Evolutionary conservation across 192 early-diverging fungal genomes (phyloP), one percentile per base, ranked within the genome.

Genomic region (Podila horticola): DNA sequence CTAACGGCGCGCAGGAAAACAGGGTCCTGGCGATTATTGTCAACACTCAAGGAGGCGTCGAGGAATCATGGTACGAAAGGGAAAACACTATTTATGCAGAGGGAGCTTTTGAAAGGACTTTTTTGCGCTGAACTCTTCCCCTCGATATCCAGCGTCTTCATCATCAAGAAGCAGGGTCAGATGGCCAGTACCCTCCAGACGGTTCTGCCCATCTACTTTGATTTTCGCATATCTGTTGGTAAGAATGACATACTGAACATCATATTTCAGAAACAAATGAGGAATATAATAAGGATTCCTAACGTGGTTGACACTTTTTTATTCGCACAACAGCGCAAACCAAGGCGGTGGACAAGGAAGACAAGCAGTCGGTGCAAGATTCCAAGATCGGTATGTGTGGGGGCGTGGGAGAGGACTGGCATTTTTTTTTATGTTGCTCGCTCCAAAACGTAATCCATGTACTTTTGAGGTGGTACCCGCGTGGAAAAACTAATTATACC

Each of bases 161-260:
- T 79, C 66, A 66, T 79, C 51, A 72, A 72, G 61, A 64, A 69
- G 17, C 67, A 69, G 2, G 76, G 70, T 19, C 55, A 50, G 59
- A 72, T 72, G 66, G 76, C 76, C 28, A 66, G 76, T 15, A 50
- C 66, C 17, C 33, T 79, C 1, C 65, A 69, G 58, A 58, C 60
- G 45, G 70, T 79, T 17, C 38, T 79, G 59, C 76, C 76, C 1
- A 50, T 79, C 33, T 79, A 72, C 66, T 79, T 79, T 69, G 76
- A 79, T 26, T 79, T 79, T 29, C 31, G 76, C 20, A 72, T 79
- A 19, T 79, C 76, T 64, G 76, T 79, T 41, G 76, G 76, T 79
- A 79, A 30, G 62, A 4, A 33, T n/a, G 5, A n/a, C 33, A 34
- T 8, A 29, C 19, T n/a, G 9, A 10, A 11, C 34, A 10, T 7